Evolutionary conservation across 768 basidiomycete species (phyloP).

Genomic region (Boletus rufocinnamomeus): DNA sequence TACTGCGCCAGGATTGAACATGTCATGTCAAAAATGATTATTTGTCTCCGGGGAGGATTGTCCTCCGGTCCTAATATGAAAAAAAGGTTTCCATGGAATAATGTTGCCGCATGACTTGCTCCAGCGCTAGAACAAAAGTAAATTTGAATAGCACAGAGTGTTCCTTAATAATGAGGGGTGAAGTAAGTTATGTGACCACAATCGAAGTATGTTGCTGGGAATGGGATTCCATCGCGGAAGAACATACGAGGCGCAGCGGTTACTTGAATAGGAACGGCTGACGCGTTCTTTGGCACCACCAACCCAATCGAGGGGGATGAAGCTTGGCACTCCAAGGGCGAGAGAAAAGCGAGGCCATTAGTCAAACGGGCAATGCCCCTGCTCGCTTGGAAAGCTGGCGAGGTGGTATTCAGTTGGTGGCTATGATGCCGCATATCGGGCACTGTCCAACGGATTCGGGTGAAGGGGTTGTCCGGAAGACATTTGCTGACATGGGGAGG

Average conservation of each 20-base stretch:
- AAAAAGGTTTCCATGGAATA: conserved; percentile 33
- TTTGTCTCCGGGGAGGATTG: conserved; percentile 29
- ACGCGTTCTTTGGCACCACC: conserved; percentile 16
- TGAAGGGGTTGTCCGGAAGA: conserved; percentile 32
- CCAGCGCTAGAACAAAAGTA: conserved; percentile 28
- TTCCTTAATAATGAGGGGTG: conserved; percentile 35
- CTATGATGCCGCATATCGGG: conserved; percentile 31
- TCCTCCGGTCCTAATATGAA: conserved; percentile 30
- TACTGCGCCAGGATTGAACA: conserved; percentile 23
- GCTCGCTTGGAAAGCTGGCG: conserved; percentile 23
- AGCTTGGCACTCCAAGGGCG: conserved; percentile 26
- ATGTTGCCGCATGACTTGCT: conserved; percentile 22
- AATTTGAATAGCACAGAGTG: conserved; percentile 23
- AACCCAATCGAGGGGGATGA: conserved; percentile 20
- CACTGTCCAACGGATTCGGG: conserved; percentile 35
- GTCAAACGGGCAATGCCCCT: conserved; percentile 35
- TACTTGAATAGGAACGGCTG: conserved; percentile 22
- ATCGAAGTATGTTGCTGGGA: conserved; percentile 29
- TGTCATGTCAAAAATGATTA: conserved; percentile 20
- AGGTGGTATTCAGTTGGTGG: conserved; percentile 24
- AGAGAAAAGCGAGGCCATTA: conserved; percentile 28
- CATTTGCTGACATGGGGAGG: conserved; percentile 22
- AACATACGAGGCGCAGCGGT: conserved; percentile 31
- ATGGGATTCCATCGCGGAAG: conserved; percentile 28
- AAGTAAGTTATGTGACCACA: conserved; percentile 28